Evolutionary conservation across 345 rosid species (phyloP), one percentile per base, ranked within the genome.

Genomic region (Salix udensis): DNA sequence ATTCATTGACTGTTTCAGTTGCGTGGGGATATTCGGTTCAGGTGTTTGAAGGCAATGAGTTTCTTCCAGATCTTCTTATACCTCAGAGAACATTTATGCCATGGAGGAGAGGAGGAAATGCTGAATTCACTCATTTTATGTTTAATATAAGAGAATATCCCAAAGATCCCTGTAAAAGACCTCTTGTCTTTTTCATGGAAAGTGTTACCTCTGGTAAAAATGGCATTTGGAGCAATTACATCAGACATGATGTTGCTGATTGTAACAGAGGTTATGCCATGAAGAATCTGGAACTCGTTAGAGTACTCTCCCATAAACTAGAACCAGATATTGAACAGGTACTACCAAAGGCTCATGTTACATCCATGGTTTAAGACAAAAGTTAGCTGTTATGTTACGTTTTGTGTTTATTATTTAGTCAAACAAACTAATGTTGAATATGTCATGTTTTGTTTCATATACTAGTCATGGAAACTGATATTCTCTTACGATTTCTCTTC

Each of bases 21-120:
- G 89, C 92, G 11, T 95, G 97, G 98, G 97, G 98, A 46, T 93
- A 93, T 76, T 93, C 96, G 8, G 55, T 95, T 84, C 94, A 88
- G 88, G 88, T 93, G 48, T 84, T 85, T 37, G 89, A 91, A 80
- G 94, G 97, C 64, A 89, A 93, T 74, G 80, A 78, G 71, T 88
- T 88, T 40, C 94, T 95, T 48, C 97, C 94, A 0, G 92, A 88
- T 83, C 92, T 95, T 71, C 88, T 95, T 66, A 74, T 88, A 4
- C 18, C 81, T 53, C 94, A 88, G 79, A 89, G 84, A 85, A 88
- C 98, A 11, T 95, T 95, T 77, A 60, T 76, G 2, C 86, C 98
- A 6, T 93, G 98, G 98, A 91, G 85, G 83, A 90, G 94, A 82
- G 85, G 91, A 72, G 74, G 83, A 19, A 86, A 75, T 2, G 85